phyloP scores from a whole-genome alignment of 441 rosid species.

The Adansonia gregorii region DNA sequence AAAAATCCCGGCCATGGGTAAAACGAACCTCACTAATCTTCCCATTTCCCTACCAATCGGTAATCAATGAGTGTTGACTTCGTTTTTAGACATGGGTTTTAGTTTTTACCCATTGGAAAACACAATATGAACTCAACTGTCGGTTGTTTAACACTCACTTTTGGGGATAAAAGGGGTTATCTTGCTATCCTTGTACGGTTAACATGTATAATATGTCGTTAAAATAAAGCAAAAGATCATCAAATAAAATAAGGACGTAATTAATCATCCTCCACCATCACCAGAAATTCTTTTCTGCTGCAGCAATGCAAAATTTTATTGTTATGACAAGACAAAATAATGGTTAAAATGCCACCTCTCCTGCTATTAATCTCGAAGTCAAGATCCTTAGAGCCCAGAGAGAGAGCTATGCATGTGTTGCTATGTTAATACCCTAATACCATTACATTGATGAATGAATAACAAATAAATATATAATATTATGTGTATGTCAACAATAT shows the following conservation, averaged over 20 bases:
- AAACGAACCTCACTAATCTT: not conserved
- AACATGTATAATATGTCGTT: not conserved
- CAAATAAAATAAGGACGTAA: not conserved
- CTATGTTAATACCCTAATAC: not conserved
- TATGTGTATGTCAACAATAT: not conserved
- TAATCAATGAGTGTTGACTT: not conserved
- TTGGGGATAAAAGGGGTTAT: not conserved
- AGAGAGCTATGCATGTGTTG: constrained; percentile 10
- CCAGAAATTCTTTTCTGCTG: not conserved
- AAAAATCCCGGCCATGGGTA: not conserved
- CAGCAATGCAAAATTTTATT: not conserved
- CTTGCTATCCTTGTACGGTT: not conserved
- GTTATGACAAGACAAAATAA: not conserved
- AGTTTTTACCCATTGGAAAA: not conserved
- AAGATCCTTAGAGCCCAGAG: not conserved
- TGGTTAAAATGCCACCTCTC: not conserved
- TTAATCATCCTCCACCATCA: not conserved
- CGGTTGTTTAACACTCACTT: not conserved
- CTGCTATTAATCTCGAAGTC: no score
- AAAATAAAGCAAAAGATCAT: not conserved
- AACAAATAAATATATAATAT: not conserved
- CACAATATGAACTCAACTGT: not conserved
- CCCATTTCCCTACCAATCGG: not conserved
- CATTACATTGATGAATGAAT: constrained; percentile 1
- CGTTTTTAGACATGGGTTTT: not conserved